phyloP scores from a whole-genome alignment of 805 yeast genomes.

The Scheffersomyces stipitis region DNA sequence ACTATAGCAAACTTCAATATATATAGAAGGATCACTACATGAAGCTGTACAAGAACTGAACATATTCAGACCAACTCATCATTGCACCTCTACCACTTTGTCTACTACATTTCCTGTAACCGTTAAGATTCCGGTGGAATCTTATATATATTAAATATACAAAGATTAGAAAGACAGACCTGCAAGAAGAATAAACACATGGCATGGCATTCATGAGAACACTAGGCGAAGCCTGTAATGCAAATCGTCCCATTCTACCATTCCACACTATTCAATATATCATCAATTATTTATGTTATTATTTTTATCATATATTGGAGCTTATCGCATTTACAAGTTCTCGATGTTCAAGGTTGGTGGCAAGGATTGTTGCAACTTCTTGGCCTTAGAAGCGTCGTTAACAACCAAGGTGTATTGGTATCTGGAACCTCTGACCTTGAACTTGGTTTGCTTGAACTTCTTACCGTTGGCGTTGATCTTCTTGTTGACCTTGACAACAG shows the following conservation, averaged over 20 bases:
- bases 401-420: conserved; percentile 94
- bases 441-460: conserved; percentile 90
- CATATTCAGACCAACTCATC: too few species aligned
- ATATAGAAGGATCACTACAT: too few species aligned
- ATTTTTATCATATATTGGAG: not conserved
- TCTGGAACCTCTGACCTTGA: conserved; percentile 97
- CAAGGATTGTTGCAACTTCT: conserved; percentile 95
- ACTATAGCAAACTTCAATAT: too few species aligned
- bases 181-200: too few species aligned
- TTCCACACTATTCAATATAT: too few species aligned
- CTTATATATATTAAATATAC: conserved; percentile 10
- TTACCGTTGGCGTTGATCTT: conserved; percentile 79
- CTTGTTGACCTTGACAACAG: conserved; percentile 91
- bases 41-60: too few species aligned
- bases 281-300: too few species aligned
- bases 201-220: too few species aligned
- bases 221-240: too few species aligned
- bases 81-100: too few species aligned
- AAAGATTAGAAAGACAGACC: conserved; percentile 8
- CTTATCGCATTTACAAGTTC: conserved; percentile 36
- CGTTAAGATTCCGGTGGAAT: not conserved
- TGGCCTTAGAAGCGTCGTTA: conserved; percentile 94
- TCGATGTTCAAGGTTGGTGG: conserved; percentile 88
- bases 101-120: too few species aligned
- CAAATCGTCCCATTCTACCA: too few species aligned